Conservation (phyloP, 2,329 filamentous ascomycete species). For the Fonsecaea nubica region DNA sequence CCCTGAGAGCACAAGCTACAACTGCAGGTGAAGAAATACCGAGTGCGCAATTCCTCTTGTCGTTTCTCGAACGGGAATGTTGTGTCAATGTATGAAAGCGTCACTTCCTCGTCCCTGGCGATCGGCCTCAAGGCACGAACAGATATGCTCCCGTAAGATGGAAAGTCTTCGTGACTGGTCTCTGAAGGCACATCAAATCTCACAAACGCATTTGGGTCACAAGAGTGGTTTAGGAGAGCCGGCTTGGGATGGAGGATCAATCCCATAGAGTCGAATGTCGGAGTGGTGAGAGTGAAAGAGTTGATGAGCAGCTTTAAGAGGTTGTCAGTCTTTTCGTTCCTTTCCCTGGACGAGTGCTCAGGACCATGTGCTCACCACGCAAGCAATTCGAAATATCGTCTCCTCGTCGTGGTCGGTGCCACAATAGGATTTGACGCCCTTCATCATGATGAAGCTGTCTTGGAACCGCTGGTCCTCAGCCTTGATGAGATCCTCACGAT, state of each 20-base stretch:
- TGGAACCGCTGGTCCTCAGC: conserved; percentile 52
- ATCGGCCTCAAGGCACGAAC: conserved; percentile 57
- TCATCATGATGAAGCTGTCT: conserved; percentile 60
- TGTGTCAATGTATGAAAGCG: conserved; percentile 67
- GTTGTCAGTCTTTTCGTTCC: background rate
- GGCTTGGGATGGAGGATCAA: conserved; percentile 64
- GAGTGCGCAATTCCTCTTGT: conserved; percentile 58
- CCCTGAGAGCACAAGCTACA: conserved; percentile 47
- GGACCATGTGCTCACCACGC: conserved; percentile 27
- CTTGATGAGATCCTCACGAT: conserved; percentile 56
- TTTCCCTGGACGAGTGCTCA: background rate
- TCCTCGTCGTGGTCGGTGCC: conserved; percentile 53
- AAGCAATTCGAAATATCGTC: conserved; percentile 52
- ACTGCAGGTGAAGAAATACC: conserved; percentile 66
- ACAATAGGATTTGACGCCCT: conserved; percentile 62
- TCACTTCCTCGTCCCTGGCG: conserved; percentile 62
- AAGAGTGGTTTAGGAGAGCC: conserved; percentile 67
- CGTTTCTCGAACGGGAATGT: conserved; percentile 60
- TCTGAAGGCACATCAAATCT: conserved; percentile 59
- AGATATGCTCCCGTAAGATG: conserved; percentile 26
- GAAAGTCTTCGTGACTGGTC: conserved; percentile 30
- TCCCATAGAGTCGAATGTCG: conserved; percentile 64
- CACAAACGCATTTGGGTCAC: conserved; percentile 64
- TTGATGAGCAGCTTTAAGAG: conserved; percentile 61
- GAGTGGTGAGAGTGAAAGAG: conserved; percentile 63